Evolutionary conservation across 805 yeast genomes (phyloP).

Genomic region (Pichia thaimueangensis): DNA sequence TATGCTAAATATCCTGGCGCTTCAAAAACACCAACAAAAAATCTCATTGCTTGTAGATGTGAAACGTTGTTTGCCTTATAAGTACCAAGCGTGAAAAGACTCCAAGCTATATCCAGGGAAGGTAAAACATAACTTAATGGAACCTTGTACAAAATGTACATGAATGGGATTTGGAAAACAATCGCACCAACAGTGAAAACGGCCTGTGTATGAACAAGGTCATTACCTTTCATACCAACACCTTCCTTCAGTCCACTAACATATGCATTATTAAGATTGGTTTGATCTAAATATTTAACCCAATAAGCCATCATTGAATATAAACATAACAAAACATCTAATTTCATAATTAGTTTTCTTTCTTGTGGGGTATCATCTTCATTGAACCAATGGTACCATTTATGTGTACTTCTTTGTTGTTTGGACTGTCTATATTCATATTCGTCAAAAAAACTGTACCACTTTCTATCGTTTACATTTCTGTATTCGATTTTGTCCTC

Average conservation of each 20-base stretch:
- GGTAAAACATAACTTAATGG: constrained; percentile 52
- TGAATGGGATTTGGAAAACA: constrained; percentile 57
- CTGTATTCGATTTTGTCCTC: constrained; percentile 32
- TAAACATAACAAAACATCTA: constrained; percentile 48
- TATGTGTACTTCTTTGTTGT: constrained; percentile 27
- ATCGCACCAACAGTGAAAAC: constrained; percentile 54
- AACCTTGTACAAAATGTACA: constrained; percentile 47
- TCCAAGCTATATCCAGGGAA: constrained; percentile 58
- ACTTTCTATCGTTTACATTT: constrained; percentile 45
- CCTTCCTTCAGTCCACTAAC: constrained; percentile 59
- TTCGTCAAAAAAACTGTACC: constrained; percentile 56
- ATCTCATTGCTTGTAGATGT: constrained; percentile 55
- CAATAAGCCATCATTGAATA: constrained; percentile 58
- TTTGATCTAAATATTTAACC: constrained; percentile 59
- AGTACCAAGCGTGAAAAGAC: constrained; percentile 53
- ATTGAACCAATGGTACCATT: constrained; percentile 53
- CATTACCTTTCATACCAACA: constrained; percentile 54
- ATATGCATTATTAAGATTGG: constrained; percentile 59
- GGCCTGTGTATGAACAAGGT: constrained; percentile 52
- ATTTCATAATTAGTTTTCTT: constrained; percentile 40
- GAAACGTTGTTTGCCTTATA: constrained; percentile 43
- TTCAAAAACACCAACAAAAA: constrained; percentile 64
- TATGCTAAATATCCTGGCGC: constrained; percentile 58
- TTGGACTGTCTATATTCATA: constrained; percentile 49
- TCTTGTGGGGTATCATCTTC: constrained; percentile 44